Evolutionary conservation across 2,329 filamentous ascomycete genomes (phyloP), one percentile per base, ranked within the genome.

Genomic region (Berkeleyomyces rouxiae): DNA sequence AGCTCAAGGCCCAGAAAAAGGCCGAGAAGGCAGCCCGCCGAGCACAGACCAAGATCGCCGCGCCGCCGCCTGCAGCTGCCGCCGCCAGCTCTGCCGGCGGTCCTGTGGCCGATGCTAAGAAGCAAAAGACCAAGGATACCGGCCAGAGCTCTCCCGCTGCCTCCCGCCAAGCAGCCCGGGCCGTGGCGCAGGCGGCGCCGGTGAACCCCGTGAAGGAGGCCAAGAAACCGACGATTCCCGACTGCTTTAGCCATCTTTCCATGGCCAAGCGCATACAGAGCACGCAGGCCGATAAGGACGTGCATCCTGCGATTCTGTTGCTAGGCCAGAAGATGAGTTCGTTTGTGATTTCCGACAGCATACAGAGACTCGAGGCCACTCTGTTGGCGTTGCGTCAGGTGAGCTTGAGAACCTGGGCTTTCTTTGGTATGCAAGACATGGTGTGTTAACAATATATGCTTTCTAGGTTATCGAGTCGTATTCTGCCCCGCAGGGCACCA

Each of bases 261-360:
- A 85, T 88, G 73, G 80, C 81, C 23, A 78, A 75, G 71, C 76
- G 80, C 66, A 76, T 82, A 69, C 71, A 75, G 16, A 76, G 80
- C 65, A 77, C 78, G 2, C 76, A 81, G 66, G 72, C 88, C 76
- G 78, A 88, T 81, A 76, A 86, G 82, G 75, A 87, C 78, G 89
- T 97, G 23, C 89, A 97, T 71, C 90, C 91, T 2, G 84, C 88
- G 1, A 84, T 99, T 1, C 77, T 96, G 67, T 84, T 87, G 0
- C 77, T 97, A 57, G 93, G 92, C 7, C 82, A 97, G 71, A 89
- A 96, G 74, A 90, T 97, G 80, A 87, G 86, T 68, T 85, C 85
- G 65, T 97, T 96, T 74, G 82, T 85, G 44, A 84, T 99, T 64
- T 90, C 87, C 69, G 93, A 95, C 67, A 95, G 90, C 71, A 95